Evolutionary conservation across 2,329 filamentous ascomycete genomes (phyloP), one percentile per base, ranked within the genome.

Genomic region (Calonectria montana): DNA sequence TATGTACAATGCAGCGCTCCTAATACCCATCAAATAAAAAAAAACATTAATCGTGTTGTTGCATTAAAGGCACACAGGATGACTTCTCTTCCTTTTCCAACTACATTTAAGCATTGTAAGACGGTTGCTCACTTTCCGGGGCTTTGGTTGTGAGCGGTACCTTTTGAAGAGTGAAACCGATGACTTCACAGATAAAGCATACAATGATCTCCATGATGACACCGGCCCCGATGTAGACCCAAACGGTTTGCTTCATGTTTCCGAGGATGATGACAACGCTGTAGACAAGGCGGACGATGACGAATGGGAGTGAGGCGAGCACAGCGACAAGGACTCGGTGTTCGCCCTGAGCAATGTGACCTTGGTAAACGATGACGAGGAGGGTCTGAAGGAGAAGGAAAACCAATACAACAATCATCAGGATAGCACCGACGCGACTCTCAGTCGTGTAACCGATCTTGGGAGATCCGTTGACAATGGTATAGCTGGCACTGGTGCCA

Each of bases 301-400:
- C 78, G 65, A 83, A 82, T 4, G 82, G 82, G 10, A 83, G 63
- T 50, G 81, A 82, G 29, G 76, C 69, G n/a, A 76, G 62, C 48
- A 86, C 81, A 15, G 81, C 82, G 31, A 88, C 83, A 12, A 91
- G 81, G 47, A 91, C 86, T 18, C 88, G 86, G 72, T 87, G 87
- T 79, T 91, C 90, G n/a, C 90, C 84, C 71, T 89, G 79, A 43
- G 84, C 84, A 23, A 85, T 75, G 47, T 77, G 80, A 67, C 82
- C 79, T 43, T 83, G 83, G 75, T 84, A 85, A 41, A 84, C 79
- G 21, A 85, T 67, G 25, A 81, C 80, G n/a, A 88, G 66, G 29
- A 86, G 50, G 5, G 83, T 79, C 72, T 85, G 71, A 69, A 87
- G 80, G 73, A 87, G 78, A 9, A 84, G 75, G 63, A 87, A 78